phyloP scores from a whole-genome alignment of 192 early-diverging fungal genomes.

The Backusella westeae region DNA sequence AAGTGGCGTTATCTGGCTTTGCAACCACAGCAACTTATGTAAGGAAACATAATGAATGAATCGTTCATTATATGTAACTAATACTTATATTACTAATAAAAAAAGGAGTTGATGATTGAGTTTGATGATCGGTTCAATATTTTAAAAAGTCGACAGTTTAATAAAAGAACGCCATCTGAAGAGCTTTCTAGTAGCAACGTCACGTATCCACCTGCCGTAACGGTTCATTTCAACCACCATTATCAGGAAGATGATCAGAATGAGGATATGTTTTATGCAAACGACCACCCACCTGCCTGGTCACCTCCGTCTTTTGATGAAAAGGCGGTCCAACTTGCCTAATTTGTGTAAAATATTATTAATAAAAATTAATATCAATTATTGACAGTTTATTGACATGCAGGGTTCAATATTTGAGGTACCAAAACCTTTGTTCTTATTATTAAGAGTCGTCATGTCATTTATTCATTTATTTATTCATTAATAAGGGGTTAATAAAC shows the following conservation, averaged over 20 bases:
- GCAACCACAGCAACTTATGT: not conserved
- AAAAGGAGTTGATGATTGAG: constrained; percentile 16
- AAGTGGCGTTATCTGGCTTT: not conserved
- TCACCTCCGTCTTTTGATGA: constrained; percentile 1
- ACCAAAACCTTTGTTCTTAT: no score
- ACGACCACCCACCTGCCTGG: not conserved
- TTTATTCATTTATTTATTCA: not conserved
- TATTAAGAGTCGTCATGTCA: no score
- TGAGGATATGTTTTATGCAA: not conserved
- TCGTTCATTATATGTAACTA: not conserved
- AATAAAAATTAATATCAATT: not conserved
- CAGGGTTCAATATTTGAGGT: not conserved
- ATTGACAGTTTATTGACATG: not conserved
- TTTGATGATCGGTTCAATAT: constrained; percentile 17
- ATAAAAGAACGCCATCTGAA: not conserved
- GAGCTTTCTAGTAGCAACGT: not conserved
- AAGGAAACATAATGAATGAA: not conserved
- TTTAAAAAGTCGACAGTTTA: constrained; percentile 15
- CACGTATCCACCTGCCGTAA: not conserved
- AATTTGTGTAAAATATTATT: not conserved
- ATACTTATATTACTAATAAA: not conserved
- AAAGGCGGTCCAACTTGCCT: not conserved
- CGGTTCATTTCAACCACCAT: not conserved
- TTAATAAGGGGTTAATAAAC: not conserved
- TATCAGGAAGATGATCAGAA: not conserved